A percentile compares a stretch with the other conserved stretches of the same genome.
phyloP scores from a whole-genome alignment of 768 basidiomycete species.

The Lactarius vividus region DNA sequence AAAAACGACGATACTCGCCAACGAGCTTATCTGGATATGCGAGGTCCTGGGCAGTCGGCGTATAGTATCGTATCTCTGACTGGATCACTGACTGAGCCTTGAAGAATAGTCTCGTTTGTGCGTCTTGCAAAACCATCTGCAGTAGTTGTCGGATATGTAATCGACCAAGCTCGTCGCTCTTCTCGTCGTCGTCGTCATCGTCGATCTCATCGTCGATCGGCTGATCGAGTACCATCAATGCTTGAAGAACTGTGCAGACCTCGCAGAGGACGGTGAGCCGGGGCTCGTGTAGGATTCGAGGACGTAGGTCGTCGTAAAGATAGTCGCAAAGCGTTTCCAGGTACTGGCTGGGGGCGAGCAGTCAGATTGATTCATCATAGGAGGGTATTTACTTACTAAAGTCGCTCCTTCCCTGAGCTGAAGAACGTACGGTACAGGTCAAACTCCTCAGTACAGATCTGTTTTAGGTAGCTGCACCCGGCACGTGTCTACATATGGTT shows the following conservation, averaged over 20 bases:
- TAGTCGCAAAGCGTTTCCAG: conserved; percentile 91
- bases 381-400: conserved; percentile 52
- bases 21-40: conserved; percentile 83
- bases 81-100: conserved; percentile 92
- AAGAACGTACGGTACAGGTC: conserved; percentile 84
- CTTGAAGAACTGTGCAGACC: conserved; percentile 94
- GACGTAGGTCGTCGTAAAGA: conserved; percentile 93
- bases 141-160: conserved; percentile 81
- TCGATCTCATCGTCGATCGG: conserved; percentile 38
- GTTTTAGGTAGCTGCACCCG: conserved; percentile 91
- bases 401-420: conserved; percentile 71
- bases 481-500: conserved; percentile 67
- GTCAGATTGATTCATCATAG: not conserved
- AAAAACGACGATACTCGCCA: conserved; percentile 42
- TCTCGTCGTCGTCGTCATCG: conserved; percentile 38
- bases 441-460: conserved; percentile 89
- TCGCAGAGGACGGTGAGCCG: conserved; percentile 86
- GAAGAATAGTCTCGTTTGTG: conserved; percentile 94
- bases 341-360: conserved; percentile 58
- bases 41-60: conserved; percentile 73
- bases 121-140: conserved; percentile 91
- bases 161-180: conserved; percentile 46
- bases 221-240: conserved; percentile 91
- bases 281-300: conserved; percentile 91
- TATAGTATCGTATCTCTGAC: conserved; percentile 81